A percentile compares a stretch with the other conserved stretches of the same genome.
Conservation (phyloP, 2,329 filamentous ascomycete species). For the Intubia oerlemansii region DNA sequence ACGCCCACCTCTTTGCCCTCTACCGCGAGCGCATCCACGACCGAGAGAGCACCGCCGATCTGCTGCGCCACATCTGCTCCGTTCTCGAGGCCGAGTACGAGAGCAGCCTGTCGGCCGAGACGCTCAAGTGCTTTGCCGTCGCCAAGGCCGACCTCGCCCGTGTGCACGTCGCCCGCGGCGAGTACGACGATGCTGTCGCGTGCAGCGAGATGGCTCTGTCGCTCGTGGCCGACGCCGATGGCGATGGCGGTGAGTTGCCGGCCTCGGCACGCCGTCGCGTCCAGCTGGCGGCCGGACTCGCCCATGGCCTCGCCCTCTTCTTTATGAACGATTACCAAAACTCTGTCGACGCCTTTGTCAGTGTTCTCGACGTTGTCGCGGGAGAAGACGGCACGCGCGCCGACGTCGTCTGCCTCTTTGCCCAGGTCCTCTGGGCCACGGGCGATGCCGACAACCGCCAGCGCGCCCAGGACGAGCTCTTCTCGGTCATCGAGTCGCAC, state of each 20-base stretch:
- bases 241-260: slow-evolving; percentile 44
- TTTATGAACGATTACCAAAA: slow-evolving; percentile 42
- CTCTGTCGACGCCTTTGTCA: slow-evolving; percentile 60
- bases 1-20: slow-evolving; percentile 57
- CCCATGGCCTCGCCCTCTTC: slow-evolving; percentile 65
- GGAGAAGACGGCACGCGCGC: slow-evolving; percentile 51
- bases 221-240: slow-evolving; percentile 22
- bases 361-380: slow-evolving; percentile 59
- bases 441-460: slow-evolving; percentile 53
- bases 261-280: slow-evolving; percentile 44
- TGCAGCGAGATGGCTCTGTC: slow-evolving; percentile 64
- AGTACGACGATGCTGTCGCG: slow-evolving; percentile 49
- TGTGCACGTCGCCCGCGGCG: slow-evolving; percentile 49
- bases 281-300: slow-evolving; percentile 67
- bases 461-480: slow-evolving; percentile 58
- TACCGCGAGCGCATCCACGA: slow-evolving; percentile 66
- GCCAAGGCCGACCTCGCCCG: slow-evolving; percentile 75
- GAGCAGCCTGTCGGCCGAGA: slow-evolving; percentile 50
- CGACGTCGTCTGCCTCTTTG: slow-evolving; percentile 72
- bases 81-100: slow-evolving; percentile 68
- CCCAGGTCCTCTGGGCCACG: slow-evolving; percentile 85
- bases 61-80: slow-evolving; percentile 44
- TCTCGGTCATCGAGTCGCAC: slow-evolving; percentile 53
- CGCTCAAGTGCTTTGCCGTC: slow-evolving; percentile 57
- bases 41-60: slow-evolving; percentile 36